Evolutionary conservation across 148 eudicot genomes (phyloP).

Genomic region (Diospyros kaki): DNA sequence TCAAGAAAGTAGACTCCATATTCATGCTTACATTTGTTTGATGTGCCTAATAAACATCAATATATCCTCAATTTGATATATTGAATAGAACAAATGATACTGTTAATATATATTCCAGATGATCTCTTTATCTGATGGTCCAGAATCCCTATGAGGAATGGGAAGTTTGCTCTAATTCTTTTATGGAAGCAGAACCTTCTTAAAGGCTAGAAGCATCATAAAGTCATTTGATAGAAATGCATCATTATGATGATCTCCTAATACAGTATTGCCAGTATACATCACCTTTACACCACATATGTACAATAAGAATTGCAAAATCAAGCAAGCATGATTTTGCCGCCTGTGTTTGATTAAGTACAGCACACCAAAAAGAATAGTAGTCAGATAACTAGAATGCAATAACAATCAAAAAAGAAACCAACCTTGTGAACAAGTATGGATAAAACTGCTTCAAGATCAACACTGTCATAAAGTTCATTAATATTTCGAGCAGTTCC

Average conservation of each 20-base stretch:
- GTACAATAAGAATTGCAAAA: background rate
- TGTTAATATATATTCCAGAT: no score
- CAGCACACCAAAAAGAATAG: background rate
- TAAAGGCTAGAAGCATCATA: constrained; percentile 4
- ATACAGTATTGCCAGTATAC: background rate
- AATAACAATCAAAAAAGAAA: background rate
- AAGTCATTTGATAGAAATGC: background rate
- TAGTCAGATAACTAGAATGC: background rate
- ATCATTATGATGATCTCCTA: background rate
- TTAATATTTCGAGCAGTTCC: constrained; percentile 76
- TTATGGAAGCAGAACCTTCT: background rate
- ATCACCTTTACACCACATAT: background rate
- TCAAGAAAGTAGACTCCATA: background rate
- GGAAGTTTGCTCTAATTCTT: background rate
- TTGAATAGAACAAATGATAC: background rate
- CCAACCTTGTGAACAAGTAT: constrained; percentile 92
- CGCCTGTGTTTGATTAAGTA: background rate
- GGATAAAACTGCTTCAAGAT: constrained; percentile 88
- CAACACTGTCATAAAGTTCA: constrained; percentile 94
- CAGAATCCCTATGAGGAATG: background rate
- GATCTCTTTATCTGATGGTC: background rate
- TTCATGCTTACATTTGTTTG: background rate
- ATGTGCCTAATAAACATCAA: background rate
- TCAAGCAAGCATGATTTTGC: background rate
- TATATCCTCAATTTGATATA: background rate